Evolutionary conservation across 371 early-diverging fungal genomes (phyloP).

Genomic region (Rhizopus microsporus): DNA sequence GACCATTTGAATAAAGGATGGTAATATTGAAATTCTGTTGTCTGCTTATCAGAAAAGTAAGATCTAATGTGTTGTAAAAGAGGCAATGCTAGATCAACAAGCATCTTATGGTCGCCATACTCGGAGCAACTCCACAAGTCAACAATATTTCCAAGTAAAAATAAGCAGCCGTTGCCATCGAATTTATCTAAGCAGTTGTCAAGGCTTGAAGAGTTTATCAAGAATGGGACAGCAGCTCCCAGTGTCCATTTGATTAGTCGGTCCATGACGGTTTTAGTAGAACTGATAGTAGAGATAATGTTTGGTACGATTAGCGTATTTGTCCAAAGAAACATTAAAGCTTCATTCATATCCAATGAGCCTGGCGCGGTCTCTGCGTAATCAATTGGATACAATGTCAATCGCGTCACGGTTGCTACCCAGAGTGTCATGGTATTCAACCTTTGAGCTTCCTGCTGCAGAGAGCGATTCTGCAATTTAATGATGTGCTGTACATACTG

Average conservation of each 20-base stretch:
- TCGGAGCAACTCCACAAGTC: conserved; percentile 32
- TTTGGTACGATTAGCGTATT: conserved; percentile 27
- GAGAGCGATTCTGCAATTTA: conserved; percentile 39
- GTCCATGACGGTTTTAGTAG: conserved; percentile 15
- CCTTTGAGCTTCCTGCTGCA: conserved; percentile 32
- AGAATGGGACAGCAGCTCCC: conserved; percentile 5
- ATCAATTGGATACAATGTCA: conserved; percentile 50
- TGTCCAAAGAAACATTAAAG: conserved; percentile 23
- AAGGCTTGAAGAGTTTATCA: conserved; percentile 1
- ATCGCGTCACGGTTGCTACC: conserved; percentile 55
- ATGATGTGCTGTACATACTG: conserved; percentile 36
- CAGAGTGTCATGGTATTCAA: conserved; percentile 48
- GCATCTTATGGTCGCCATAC: conserved; percentile 4
- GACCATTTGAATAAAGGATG: conserved; percentile 75
- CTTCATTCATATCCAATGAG: conserved; percentile 13
- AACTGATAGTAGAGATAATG: conserved; percentile 21
- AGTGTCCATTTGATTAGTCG: conserved; percentile 21
- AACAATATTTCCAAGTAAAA: conserved; percentile 58
- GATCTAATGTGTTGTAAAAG: conserved; percentile 40
- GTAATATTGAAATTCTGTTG: conserved; percentile 45
- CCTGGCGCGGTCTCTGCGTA: conserved; percentile 31
- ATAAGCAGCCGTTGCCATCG: conserved; percentile 56
- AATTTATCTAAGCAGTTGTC: conserved; percentile 11
- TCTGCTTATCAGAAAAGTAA: conserved; percentile 51
- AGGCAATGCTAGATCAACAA: conserved; percentile 32